Percentiles rank a stretch among this genome's conserved stretches.
Evolutionary conservation across 129 eudicot genomes (phyloP).

Genomic region (Flaveria bidentis): DNA sequence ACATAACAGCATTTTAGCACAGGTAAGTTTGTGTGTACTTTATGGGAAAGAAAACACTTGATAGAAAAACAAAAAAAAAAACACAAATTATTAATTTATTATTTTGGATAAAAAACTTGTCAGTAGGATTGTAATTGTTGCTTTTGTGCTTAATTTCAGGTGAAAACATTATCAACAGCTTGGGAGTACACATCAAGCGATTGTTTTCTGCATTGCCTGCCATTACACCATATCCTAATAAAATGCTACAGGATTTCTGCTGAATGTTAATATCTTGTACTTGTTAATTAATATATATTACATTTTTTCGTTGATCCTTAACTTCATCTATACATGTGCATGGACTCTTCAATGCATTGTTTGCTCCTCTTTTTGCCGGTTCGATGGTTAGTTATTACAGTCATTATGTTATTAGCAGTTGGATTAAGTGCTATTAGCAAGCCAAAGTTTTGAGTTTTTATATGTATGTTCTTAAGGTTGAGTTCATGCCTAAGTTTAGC

Average conservation of each 20-base stretch:
- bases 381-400: slow-evolving; percentile 51
- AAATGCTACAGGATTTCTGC: not conserved
- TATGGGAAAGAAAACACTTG: not conserved
- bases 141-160: slow-evolving; percentile 56
- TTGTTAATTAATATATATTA: not conserved
- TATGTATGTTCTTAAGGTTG: slow-evolving; percentile 55
- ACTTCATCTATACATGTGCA: slow-evolving; percentile 79
- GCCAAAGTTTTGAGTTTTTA: not conserved
- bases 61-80: not conserved
- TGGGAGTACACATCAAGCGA: slow-evolving; percentile 88
- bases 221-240: slow-evolving; percentile 93
- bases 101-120: not conserved
- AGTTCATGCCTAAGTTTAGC: slow-evolving; percentile 92
- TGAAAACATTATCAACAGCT: slow-evolving; percentile 76
- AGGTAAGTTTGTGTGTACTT: slow-evolving; percentile 51
- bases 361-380: slow-evolving; percentile 94
- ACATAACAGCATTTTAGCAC: slow-evolving; percentile 80
- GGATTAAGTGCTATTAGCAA: slow-evolving; percentile 13
- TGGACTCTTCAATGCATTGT: slow-evolving; percentile 88
- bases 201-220: slow-evolving; percentile 88
- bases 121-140: slow-evolving; percentile 5
- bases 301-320: slow-evolving; percentile 41
- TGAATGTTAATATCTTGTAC: not conserved
- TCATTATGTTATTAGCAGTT: not conserved
- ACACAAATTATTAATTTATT: not conserved